These are phyloP conservation scores for Tarenaya hassleriana DNA, from an alignment of 345 rosid species.

Conservation along the genomic window DNA sequence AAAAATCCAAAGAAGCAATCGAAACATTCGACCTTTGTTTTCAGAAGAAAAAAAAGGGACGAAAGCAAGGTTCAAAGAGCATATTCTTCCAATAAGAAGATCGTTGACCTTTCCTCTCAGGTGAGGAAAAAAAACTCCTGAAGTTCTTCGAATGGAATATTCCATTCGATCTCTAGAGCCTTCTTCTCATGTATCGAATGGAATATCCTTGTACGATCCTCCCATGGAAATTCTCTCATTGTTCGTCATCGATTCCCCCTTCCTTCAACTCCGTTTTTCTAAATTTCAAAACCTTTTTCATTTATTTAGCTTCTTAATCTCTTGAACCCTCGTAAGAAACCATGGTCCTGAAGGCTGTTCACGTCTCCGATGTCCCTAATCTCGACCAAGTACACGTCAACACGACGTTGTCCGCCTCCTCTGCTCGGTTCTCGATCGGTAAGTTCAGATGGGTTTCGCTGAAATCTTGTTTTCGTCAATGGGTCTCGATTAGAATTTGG, in stretches of 20 bases:
- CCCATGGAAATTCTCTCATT: conserved; percentile 14
- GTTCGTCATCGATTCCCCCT: neutral
- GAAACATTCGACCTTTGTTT: no score
- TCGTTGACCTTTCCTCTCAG: neutral
- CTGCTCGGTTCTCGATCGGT: conserved; percentile 30
- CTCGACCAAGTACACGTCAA: conserved; percentile 35
- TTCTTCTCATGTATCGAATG: conserved; percentile 26
- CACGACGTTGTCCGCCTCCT: conserved; percentile 23
- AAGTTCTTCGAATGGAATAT: conserved; percentile 21
- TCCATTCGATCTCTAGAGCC: conserved; percentile 26
- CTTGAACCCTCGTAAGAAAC: neutral
- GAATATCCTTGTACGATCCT: conserved; percentile 13
- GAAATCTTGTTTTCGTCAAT: neutral
- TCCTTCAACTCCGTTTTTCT: neutral
- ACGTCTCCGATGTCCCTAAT: conserved; percentile 37
- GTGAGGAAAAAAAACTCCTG: neutral
- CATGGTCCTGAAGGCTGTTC: conserved; percentile 47
- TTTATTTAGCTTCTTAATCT: conserved; percentile 6
- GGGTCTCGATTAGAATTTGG: neutral
- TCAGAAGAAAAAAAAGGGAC: no score
- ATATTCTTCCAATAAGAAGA: no score
- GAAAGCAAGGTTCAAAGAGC: no score
- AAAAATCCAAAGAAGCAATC: no score
- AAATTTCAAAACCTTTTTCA: neutral
- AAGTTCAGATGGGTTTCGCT: neutral